Conservation (phyloP, 2,329 filamentous ascomycete genomes). For the Botryotinia convoluta region DNA sequence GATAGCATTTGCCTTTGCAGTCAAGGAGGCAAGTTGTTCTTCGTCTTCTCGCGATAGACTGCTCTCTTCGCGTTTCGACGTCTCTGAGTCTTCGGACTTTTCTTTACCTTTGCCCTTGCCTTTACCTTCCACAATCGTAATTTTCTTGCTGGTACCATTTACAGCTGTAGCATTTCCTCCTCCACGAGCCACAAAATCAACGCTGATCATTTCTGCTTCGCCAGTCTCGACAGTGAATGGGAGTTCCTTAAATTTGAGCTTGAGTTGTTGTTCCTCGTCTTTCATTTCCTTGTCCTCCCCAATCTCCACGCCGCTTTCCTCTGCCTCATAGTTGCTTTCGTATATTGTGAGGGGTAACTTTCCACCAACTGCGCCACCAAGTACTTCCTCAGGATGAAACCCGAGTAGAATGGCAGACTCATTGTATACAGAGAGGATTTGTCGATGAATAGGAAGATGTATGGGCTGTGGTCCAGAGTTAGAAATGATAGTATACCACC, state of each 20-base stretch:
- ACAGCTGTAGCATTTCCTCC: slow-evolving; percentile 75
- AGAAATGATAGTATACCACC: slow-evolving; percentile 83
- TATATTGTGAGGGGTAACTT: slow-evolving; percentile 89
- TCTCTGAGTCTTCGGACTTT: slow-evolving; percentile 31
- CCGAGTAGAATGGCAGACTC: slow-evolving; percentile 83
- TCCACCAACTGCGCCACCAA: slow-evolving; percentile 60
- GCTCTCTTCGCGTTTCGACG: slow-evolving; percentile 45
- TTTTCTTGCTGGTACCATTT: slow-evolving; percentile 35
- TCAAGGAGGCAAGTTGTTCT: slow-evolving; percentile 64
- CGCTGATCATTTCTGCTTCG: slow-evolving; percentile 96
- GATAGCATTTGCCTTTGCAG: slow-evolving; percentile 86
- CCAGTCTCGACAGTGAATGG: slow-evolving; percentile 88
- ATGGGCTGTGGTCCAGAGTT: slow-evolving; percentile 65
- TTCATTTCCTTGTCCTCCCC: slow-evolving; percentile 71
- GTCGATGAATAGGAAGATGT: slow-evolving; percentile 72
- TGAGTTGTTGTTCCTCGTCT: slow-evolving; percentile 54
- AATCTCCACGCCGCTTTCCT: slow-evolving; percentile 50
- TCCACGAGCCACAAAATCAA: slow-evolving; percentile 86
- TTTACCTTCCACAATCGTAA: slow-evolving; percentile 33
- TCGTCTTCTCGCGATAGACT: slow-evolving; percentile 60
- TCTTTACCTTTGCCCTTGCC: slow-evolving; percentile 37
- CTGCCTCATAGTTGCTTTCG: slow-evolving; percentile 77
- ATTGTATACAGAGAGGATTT: slow-evolving; percentile 72
- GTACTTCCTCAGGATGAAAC: slow-evolving; percentile 69
- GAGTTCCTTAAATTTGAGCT: slow-evolving; percentile 76